Conservation (phyloP, 2,329 filamentous ascomycete species). For the Trichoderma hamatum region DNA sequence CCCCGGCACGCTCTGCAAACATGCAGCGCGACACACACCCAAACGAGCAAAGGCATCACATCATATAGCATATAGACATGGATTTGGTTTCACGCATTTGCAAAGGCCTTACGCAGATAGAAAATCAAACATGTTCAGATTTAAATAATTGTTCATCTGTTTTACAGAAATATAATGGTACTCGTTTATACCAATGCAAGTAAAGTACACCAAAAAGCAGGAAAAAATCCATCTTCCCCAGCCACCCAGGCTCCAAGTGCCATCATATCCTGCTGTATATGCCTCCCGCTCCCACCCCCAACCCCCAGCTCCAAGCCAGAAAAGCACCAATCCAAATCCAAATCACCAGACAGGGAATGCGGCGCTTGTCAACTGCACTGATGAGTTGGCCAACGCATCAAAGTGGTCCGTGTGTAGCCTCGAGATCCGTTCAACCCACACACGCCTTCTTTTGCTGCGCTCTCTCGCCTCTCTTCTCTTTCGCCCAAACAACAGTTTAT, state of each 20-base stretch:
- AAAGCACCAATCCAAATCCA: slow-evolving; percentile 18
- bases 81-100: background rate
- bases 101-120: too few species aligned
- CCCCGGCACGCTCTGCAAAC: background rate
- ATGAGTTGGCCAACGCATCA: slow-evolving; percentile 49
- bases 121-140: background rate
- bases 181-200: too few species aligned
- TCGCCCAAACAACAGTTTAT: background rate
- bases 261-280: background rate
- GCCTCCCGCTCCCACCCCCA: background rate
- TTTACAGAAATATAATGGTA: too few species aligned
- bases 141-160: background rate
- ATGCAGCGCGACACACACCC: background rate
- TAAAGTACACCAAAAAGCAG: background rate
- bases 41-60: background rate
- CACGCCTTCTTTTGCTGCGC: background rate
- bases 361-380: slow-evolving; percentile 47
- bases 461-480: background rate
- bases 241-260: background rate
- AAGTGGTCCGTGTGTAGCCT: slow-evolving; percentile 47
- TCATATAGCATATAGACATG: slow-evolving; percentile 5
- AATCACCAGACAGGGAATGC: slow-evolving; percentile 32
- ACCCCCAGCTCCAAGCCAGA: slow-evolving; percentile 12
- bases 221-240: background rate
- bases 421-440: slow-evolving; percentile 30